Conservation (phyloP, 192 early-diverging fungal genomes). For the Gryganskiella cystojenkinii region DNA sequence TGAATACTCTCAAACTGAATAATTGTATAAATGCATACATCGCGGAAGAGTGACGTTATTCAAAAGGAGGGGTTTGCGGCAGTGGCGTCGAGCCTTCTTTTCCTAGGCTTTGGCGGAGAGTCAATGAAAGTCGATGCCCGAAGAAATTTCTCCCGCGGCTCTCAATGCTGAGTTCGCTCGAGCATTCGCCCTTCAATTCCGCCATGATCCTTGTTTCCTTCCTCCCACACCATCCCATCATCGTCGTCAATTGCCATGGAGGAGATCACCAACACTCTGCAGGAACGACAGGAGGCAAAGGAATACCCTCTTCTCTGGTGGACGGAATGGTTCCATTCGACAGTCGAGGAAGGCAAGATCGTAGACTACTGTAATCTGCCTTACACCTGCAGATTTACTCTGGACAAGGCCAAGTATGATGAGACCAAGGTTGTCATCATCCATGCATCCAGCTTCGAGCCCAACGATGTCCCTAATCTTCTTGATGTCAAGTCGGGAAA, state of each 20-base stretch:
- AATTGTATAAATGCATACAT: too few species aligned
- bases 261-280: background rate
- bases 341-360: background rate
- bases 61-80: too few species aligned
- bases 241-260: background rate
- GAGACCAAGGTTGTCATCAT: slow-evolving; percentile 16
- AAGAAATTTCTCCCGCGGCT: too few species aligned
- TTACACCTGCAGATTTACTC: slow-evolving; percentile 35
- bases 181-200: too few species aligned
- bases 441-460: slow-evolving; percentile 13
- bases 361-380: slow-evolving; percentile 22
- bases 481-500: slow-evolving; percentile 6
- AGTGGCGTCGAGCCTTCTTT: too few species aligned
- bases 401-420: slow-evolving; percentile 15
- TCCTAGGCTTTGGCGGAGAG: too few species aligned
- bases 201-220: background rate
- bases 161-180: too few species aligned
- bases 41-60: too few species aligned
- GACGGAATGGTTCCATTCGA: slow-evolving; percentile 10
- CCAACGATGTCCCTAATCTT: slow-evolving; percentile 12
- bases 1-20: too few species aligned
- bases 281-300: slow-evolving; percentile 11
- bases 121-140: too few species aligned
- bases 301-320: slow-evolving; percentile 35
- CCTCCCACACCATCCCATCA: background rate